Evolutionary conservation across 805 yeast genomes (phyloP), one percentile per base, ranked within the genome.

Genomic region (Schwanniomyces pseudopolymorphus): DNA sequence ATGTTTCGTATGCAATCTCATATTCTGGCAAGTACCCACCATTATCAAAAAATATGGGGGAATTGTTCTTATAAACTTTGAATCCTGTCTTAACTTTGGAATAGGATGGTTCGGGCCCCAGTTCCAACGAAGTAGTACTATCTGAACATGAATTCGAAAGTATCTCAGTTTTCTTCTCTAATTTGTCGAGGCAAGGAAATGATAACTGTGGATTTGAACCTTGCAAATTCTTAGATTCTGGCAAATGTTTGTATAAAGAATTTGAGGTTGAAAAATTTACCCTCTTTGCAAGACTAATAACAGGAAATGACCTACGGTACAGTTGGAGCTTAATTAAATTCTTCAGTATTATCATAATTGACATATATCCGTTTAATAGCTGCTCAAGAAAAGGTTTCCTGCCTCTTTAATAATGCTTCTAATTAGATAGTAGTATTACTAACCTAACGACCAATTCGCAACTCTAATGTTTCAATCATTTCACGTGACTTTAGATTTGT

Each of bases 1-100:
- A 91, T 3, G 91, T 80, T 64, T 91, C 97, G 67, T 87, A 91
- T 0, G 97, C 97, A n/a, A 91, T 74, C 54, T 87, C 82, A 56
- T 79, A 88, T 50, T 78, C 80, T 1, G 89, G 88, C 28, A 91
- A 69, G 51, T 69, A 74, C 0, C 91, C 94, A 11, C 97, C 97
- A 61, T 85, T 81, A 60, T 91, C 97, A 13, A 89, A 75, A 48
- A 80, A 80, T 2, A 89, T 67, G 0, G 92, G 91, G 20, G 78
- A 67, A 3, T 68, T 46, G 8, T 83, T 77, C 42, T 71, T 68
- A 63, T 65, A 89, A 1, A 77, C 57, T 47, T 86, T 74, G 57
- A 83, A 89, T 2, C 95, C 96, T 20, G 76, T 68, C 42, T 77
- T 79, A 5, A 87, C 84, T 49, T 76, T 75, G 1, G 90, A 75